A percentile compares a stretch with the other conserved stretches of the same genome.
phyloP scores from a whole-genome alignment of 257 asterid species.

The Solanum lignicaule region DNA sequence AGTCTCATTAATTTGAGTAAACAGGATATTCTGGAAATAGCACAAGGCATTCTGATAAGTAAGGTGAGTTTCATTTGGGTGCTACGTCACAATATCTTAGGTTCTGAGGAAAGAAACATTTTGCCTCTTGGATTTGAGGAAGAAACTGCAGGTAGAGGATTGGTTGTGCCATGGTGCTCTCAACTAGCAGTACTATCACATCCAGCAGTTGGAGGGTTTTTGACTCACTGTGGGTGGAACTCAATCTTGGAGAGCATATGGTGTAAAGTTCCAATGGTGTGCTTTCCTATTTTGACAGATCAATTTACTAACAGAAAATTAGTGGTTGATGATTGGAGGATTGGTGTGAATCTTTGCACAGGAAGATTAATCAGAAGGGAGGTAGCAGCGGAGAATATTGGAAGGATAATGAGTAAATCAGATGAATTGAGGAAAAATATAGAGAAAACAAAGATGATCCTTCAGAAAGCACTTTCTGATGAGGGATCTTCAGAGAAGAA shows the following conservation, averaged over 20 bases:
- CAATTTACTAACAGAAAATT: conserved; percentile 4
- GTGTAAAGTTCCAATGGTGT: conserved; percentile 4
- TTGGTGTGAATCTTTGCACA: neutral
- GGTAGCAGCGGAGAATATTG: neutral
- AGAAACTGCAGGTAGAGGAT: conserved; percentile 1
- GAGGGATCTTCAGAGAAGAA: conserved; percentile 3
- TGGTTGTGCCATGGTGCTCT: conserved; percentile 10
- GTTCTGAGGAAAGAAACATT: neutral
- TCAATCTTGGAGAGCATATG: conserved; percentile 4
- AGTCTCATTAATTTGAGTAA: neutral
- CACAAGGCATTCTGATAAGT: conserved; percentile 6
- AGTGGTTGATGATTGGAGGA: conserved; percentile 5
- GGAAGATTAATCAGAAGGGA: neutral
- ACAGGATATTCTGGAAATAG: conserved; percentile 8
- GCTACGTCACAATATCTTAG: conserved; percentile 7
- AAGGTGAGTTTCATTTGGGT: conserved; percentile 13
- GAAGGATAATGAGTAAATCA: neutral
- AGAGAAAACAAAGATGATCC: neutral
- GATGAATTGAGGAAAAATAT: neutral
- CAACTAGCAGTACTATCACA: conserved; percentile 12
- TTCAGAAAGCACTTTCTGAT: neutral
- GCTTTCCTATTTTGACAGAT: conserved; percentile 1
- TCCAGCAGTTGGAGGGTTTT: conserved; percentile 2
- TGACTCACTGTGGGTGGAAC: conserved; percentile 8
- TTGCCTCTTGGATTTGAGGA: conserved; percentile 3